Percentiles rank a stretch among this genome's conserved stretches.
These are phyloP conservation scores for Coemansia sp. DNA, from an alignment of 192 early-diverging fungal genomes.

Conservation along the genomic window DNA sequence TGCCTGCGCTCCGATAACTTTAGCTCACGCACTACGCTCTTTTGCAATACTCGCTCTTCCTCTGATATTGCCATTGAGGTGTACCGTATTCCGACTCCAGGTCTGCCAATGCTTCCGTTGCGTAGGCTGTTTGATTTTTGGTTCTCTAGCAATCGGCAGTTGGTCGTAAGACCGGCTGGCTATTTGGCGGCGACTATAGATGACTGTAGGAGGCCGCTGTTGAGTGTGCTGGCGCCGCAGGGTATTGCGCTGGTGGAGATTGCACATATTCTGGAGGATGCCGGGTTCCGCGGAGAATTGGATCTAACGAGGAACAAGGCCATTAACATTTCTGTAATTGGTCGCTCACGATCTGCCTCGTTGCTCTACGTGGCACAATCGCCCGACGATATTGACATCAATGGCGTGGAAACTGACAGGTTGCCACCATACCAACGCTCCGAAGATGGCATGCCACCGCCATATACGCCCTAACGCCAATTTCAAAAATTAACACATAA, in stretches of 20 bases:
- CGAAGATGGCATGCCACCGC: constrained; percentile 23
- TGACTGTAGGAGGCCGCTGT: constrained; percentile 8
- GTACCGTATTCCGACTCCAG: background rate
- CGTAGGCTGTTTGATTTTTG: constrained; percentile 1
- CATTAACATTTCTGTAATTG: constrained; percentile 41
- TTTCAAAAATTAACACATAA: background rate
- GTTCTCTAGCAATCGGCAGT: constrained; percentile 24
- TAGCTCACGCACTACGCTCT: constrained; percentile 17
- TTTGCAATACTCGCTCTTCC: constrained; percentile 14
- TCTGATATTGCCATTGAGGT: constrained; percentile 14
- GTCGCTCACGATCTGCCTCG: constrained; percentile 24
- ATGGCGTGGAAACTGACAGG: background rate
- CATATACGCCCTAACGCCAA: constrained; percentile 13
- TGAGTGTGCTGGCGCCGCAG: constrained; percentile 33
- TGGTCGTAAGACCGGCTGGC: constrained; percentile 25
- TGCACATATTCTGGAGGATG: constrained; percentile 20
- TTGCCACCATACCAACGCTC: constrained; percentile 33
- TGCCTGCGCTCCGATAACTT: constrained; percentile 12
- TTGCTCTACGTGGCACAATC: background rate
- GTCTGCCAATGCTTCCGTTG: constrained; percentile 10
- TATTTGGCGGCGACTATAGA: background rate
- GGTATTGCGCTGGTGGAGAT: constrained; percentile 38
- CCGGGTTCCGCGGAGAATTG: background rate
- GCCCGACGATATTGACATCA: background rate
- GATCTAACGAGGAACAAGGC: constrained; percentile 44